Conservation (phyloP, 257 asterid genomes). For the Solanum piurae region DNA sequence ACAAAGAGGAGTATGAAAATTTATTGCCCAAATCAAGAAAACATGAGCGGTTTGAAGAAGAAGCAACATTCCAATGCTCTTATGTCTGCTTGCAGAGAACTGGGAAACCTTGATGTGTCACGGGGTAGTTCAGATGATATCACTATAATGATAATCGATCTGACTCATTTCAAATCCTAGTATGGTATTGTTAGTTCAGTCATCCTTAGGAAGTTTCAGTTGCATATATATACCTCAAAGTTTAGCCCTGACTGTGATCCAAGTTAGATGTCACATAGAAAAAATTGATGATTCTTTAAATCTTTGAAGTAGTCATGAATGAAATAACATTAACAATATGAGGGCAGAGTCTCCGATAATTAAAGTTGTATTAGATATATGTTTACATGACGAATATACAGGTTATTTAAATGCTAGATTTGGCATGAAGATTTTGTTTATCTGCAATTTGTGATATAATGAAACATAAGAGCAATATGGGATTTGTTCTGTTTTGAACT, state of each 20-base stretch:
- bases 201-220: too few relatives aligned
- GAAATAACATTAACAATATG: neutral
- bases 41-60: conserved; percentile 13
- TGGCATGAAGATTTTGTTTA: too few relatives aligned
- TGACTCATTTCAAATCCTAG: conserved; percentile 16
- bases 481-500: too few relatives aligned
- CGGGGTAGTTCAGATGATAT: conserved; percentile 83
- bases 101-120: conserved; percentile 47
- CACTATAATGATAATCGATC: conserved; percentile 66
- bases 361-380: neutral
- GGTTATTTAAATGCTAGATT: too few relatives aligned
- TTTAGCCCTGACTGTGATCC: neutral
- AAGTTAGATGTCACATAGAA: neutral
- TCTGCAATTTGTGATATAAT: too few relatives aligned
- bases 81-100: conserved; percentile 57
- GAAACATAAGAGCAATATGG: too few relatives aligned
- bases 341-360: neutral
- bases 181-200: too few relatives aligned
- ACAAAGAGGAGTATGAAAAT: neutral
- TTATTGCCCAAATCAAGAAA: conserved; percentile 11
- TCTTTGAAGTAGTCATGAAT: neutral
- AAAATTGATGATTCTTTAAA: neutral
- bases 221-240: too few relatives aligned
- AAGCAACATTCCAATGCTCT: conserved; percentile 19
- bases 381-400: neutral